Evolutionary conservation across 169 alveolate genomes (phyloP).

Genomic region (Eimeria tenella): DNA sequence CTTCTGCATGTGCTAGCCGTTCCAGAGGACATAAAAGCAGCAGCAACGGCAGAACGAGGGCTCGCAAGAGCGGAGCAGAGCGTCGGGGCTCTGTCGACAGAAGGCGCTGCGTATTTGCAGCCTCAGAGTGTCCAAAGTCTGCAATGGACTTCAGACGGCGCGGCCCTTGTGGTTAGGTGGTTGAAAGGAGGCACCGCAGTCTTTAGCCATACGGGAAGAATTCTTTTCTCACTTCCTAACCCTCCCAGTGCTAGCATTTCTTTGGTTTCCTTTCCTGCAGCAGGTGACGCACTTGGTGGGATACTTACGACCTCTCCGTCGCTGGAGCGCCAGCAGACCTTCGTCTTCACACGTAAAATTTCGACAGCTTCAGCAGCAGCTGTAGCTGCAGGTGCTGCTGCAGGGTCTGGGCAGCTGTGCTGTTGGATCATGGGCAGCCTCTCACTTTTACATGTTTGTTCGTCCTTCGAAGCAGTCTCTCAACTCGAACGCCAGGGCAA

Average conservation of each 20-base stretch:
- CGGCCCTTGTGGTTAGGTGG: constrained; percentile 72
- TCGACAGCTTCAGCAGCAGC: constrained; percentile 32
- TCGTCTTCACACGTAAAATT: neutral
- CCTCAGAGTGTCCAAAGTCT: constrained; percentile 50
- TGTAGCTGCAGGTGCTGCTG: constrained; percentile 44
- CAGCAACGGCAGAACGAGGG: constrained; percentile 3
- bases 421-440: constrained; percentile 50
- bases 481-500: neutral
- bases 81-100: neutral
- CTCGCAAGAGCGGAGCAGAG: neutral
- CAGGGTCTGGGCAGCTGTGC: constrained; percentile 58
- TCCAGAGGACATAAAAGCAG: constrained; percentile 32
- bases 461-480: neutral
- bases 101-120: neutral
- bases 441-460: constrained; percentile 36
- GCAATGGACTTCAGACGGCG: constrained; percentile 71
- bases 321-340: constrained; percentile 1
- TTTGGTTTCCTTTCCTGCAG: neutral
- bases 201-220: constrained; percentile 68
- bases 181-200: constrained; percentile 63
- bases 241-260: neutral
- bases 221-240: constrained; percentile 39
- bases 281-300: neutral
- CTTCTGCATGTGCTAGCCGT: constrained; percentile 13
- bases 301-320: neutral